phyloP scores from a whole-genome alignment of 768 basidiomycete genomes.

The Pleurotus platypus region DNA sequence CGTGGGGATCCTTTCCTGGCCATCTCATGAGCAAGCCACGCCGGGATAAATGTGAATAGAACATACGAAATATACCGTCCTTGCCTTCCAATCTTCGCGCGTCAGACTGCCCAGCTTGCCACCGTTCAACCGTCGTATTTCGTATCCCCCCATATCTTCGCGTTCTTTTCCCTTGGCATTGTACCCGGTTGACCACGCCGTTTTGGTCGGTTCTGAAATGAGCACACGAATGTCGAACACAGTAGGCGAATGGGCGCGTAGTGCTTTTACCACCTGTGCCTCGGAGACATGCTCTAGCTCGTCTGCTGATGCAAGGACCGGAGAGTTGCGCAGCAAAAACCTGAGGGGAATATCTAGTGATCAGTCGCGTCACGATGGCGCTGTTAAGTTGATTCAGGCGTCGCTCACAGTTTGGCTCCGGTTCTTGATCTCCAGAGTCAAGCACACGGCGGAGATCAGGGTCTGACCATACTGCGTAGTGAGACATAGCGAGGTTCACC shows the following conservation, averaged over 20 bases:
- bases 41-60: not conserved
- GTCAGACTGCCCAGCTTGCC: slow-evolving; percentile 15
- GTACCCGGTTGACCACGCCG: slow-evolving; percentile 26
- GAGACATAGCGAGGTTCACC: slow-evolving; percentile 61
- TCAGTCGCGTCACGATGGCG: not conserved
- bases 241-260: slow-evolving; percentile 46
- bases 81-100: slow-evolving; percentile 55
- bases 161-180: slow-evolving; percentile 7
- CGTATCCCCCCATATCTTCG: slow-evolving; percentile 51
- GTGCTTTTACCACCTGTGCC: slow-evolving; percentile 47
- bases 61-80: slow-evolving; percentile 69
- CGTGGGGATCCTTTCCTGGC: slow-evolving; percentile 69
- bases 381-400: slow-evolving; percentile 5
- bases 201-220: slow-evolving; percentile 38
- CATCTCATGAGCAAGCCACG: too few relatives aligned
- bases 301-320: slow-evolving; percentile 22
- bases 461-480: slow-evolving; percentile 66
- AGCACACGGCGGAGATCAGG: slow-evolving; percentile 48
- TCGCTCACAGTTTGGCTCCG: slow-evolving; percentile 9
- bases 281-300: slow-evolving; percentile 14
- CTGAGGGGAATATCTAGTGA: slow-evolving; percentile 56
- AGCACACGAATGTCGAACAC: slow-evolving; percentile 61
- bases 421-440: slow-evolving; percentile 21
- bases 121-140: slow-evolving; percentile 56
- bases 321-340: slow-evolving; percentile 42